Evolutionary conservation across 768 basidiomycete species (phyloP), one percentile per base, ranked within the genome.

Genomic region (Termitomyces sp.): DNA sequence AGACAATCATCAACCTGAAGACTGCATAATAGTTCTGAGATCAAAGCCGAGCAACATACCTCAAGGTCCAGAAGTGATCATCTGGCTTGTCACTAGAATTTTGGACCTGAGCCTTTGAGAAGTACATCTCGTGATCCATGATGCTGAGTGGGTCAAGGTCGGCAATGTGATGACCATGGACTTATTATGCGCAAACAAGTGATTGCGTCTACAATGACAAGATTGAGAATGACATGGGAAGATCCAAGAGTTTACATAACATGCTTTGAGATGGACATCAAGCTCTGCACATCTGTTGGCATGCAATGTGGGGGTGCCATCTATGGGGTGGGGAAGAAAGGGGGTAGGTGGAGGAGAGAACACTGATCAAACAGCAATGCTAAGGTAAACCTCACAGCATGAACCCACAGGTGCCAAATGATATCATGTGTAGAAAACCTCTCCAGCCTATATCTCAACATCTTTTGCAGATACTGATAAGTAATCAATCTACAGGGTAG

Each of bases 161-260:
- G 34, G 96, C 97, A 55, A 94, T 79, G 64, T 98, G 94, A 66
- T 99, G 97, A 15, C 97, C 97, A 57, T 95, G 90, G 17, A 99
- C 97, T 84, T 99, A 96, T 73, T 97, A 99, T 2, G 97, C 97
- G 54, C 97, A 88, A 51, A 98, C 93, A 54, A 99, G 85, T 26
- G 98, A 81, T 89, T 99, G 97, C 17, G 93, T 88, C 96, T 98
- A 66, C 2, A 24, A 26, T 17, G 10, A 19, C 17, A 30, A 22
- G 21, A 58, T 45, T n/a, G 47, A 45, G 41, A n/a, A 47, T 14
- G 42, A 54, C 21, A 61, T 26, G 26, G 41, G 28, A 32, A 30
- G 58, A 47, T 51, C 22, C 54, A 34, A 49, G 47, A 19, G 2
- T 28, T 15, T 8, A 56, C 74, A 53, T 15, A 7, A 56, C 75